Base-by-base conservation (phyloP, 805 yeast species). In the Schwanniomyces polymorphus region DNA sequence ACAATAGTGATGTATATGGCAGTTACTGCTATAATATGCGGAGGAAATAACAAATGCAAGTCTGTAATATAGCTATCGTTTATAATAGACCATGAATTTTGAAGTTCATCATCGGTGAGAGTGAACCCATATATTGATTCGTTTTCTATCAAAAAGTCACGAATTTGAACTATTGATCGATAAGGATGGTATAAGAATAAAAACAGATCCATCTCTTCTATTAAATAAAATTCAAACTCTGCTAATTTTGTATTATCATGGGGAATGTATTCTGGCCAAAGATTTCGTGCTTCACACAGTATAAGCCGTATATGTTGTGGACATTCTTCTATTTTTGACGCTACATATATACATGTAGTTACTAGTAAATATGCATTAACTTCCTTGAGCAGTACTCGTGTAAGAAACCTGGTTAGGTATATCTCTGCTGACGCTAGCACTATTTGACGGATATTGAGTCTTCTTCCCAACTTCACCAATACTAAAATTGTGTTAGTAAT, bases 181-280 rank as follows among this genome's bases (percentile, higher is more conserved):
- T 87, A 87, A 0, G 94, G 94, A 60, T 86, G 94, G 59, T 86
- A 88, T 2, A 86, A 75, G n/a, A 86, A 73, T 50, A 88, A 58
- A 58, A 75, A 85, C 66, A 86, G 75, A 59, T 86, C 82, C 68
- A 94, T 74, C 63, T 91, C 98, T 58, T 91, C 97, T 16, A 94
- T 84, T 38, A 94, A 65, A 61, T 92, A 94, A 63, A 94, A 94
- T 67, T 94, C 99, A 67, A 95, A 88, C 62, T 94, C 98, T 0
- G 98, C 97, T 12, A 94, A 74, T 59, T 88, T 89, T 26, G 96
- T 86, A 14, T 91, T 81, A 63, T 92, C 98, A 48, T 87, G 90
- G 0, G 97, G 96, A 31, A 92, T 85, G 58, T 84, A 89, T 59
- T 91, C 97, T 0, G 98, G 97, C 98, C 98, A 92, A 34, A 90